A percentile compares a stretch with the other conserved stretches of the same genome.
These are phyloP conservation scores for Melanopsichium pennsylvanicum DNA, from an alignment of 1,284 basidiomycete genomes.

Conservation along the genomic window DNA sequence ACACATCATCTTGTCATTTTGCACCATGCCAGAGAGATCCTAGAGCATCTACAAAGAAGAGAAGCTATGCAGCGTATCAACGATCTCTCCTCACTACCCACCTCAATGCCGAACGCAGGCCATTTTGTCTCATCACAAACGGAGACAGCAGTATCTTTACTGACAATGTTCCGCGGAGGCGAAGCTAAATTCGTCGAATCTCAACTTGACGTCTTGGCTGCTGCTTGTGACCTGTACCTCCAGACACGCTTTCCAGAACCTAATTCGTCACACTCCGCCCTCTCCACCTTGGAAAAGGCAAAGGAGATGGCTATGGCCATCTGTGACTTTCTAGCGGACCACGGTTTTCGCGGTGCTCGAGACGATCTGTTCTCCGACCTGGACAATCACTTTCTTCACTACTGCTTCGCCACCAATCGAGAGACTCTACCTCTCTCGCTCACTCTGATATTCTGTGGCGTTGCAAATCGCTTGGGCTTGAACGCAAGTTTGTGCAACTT, in stretches of 20 bases:
- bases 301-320: constrained; percentile 32
- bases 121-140: constrained; percentile 10
- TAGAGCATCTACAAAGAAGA: constrained; percentile 46
- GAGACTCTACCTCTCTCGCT: constrained; percentile 43
- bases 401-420: constrained; percentile 45
- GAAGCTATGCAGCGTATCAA: constrained; percentile 39
- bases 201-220: constrained; percentile 39
- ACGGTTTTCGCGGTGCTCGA: constrained; percentile 34
- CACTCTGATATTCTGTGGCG: constrained; percentile 43
- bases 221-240: constrained; percentile 46
- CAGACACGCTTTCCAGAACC: constrained; percentile 1
- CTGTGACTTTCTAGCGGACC: constrained; percentile 36
- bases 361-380: constrained; percentile 31
- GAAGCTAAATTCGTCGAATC: constrained; percentile 22
- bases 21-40: constrained; percentile 38
- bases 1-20: constrained; percentile 42
- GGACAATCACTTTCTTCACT: constrained; percentile 48
- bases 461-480: constrained; percentile 45
- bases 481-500: constrained; percentile 42
- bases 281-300: not conserved
- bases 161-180: constrained; percentile 48
- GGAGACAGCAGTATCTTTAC: constrained; percentile 24
- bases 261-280: no score
- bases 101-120: not conserved
- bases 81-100: not conserved